Evolutionary conservation across 768 basidiomycete genomes (phyloP).

Genomic region (Auriscalpium vulgare): DNA sequence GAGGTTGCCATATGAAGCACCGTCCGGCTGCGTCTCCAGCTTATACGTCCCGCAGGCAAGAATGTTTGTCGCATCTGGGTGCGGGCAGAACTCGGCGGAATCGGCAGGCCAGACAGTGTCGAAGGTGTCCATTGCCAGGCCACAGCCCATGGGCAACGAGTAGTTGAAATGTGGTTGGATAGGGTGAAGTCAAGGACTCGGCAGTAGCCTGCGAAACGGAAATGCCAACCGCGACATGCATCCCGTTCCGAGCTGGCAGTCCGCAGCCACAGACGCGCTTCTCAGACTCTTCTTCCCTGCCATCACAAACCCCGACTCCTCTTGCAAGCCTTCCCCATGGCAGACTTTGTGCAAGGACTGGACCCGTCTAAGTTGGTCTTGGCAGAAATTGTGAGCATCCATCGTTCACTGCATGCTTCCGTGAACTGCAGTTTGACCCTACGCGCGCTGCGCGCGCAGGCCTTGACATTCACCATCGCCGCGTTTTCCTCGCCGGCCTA

Average conservation of each 20-base stretch:
- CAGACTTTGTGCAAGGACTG: conserved; percentile 62
- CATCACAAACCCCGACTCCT: neutral
- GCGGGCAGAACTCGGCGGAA: conserved; percentile 86
- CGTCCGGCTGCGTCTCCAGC: conserved; percentile 35
- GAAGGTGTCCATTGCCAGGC: conserved; percentile 14
- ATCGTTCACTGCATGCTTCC: neutral
- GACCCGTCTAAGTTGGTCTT: conserved; percentile 67
- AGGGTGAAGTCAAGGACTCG: too few species aligned
- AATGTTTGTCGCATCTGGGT: conserved; percentile 45
- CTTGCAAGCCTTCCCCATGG: conserved; percentile 25
- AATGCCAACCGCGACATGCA: too few species aligned
- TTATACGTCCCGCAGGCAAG: conserved; percentile 92
- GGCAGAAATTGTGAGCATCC: conserved; percentile 42
- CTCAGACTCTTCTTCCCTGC: too few species aligned
- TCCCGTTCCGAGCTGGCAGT: too few species aligned
- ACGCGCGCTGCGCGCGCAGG: conserved; percentile 27
- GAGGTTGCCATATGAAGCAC: neutral
- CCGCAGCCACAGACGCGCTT: too few species aligned
- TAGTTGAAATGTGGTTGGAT: too few species aligned
- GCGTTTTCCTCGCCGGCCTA: conserved; percentile 58
- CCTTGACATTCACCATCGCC: conserved; percentile 48
- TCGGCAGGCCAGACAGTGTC: conserved; percentile 86
- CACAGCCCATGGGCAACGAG: neutral
- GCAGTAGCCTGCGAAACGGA: too few species aligned
- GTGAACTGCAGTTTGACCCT: neutral